Evolutionary conservation across 441 rosid genomes (phyloP).

Genomic region (Arabidopsis lyrata): DNA sequence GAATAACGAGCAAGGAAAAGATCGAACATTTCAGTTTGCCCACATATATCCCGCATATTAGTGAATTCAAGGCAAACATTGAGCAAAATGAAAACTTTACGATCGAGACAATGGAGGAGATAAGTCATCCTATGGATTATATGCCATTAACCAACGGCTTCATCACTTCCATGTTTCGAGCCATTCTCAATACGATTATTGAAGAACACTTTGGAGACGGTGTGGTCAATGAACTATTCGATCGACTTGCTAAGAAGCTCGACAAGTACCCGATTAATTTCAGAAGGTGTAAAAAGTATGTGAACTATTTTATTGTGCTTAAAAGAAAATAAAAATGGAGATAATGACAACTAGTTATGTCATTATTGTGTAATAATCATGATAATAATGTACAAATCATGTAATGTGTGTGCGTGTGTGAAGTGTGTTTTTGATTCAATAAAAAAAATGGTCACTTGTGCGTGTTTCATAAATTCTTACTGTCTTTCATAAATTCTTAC

Average conservation of each 20-base stretch:
- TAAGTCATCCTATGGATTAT: conserved; percentile 17
- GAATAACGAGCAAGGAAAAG: not conserved
- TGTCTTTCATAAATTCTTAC: too few relatives aligned
- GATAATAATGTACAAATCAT: not conserved
- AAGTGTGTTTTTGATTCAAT: too few relatives aligned
- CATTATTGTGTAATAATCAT: too few relatives aligned
- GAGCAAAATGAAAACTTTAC: conserved; percentile 9
- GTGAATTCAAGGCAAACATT: conserved; percentile 1
- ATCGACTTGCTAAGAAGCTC: conserved; percentile 20
- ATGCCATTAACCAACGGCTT: not conserved
- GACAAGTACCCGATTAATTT: conserved; percentile 9
- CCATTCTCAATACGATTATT: conserved; percentile 1
- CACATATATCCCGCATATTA: not conserved
- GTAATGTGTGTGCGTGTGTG: not conserved
- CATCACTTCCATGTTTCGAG: conserved; percentile 25
- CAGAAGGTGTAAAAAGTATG: not conserved
- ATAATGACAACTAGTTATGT: too few relatives aligned
- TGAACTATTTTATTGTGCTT: conserved; percentile 1
- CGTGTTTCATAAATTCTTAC: not conserved
- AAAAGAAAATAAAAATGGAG: conserved; percentile 1
- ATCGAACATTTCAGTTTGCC: conserved; percentile 2
- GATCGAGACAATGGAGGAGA: not conserved
- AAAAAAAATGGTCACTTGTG: not conserved
- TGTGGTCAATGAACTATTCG: conserved; percentile 10
- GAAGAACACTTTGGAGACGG: conserved; percentile 34